Evolutionary conservation across 1,139 yeast genomes (phyloP), one percentile per base, ranked within the genome.

Genomic region (Saccharomyces hybrid): DNA sequence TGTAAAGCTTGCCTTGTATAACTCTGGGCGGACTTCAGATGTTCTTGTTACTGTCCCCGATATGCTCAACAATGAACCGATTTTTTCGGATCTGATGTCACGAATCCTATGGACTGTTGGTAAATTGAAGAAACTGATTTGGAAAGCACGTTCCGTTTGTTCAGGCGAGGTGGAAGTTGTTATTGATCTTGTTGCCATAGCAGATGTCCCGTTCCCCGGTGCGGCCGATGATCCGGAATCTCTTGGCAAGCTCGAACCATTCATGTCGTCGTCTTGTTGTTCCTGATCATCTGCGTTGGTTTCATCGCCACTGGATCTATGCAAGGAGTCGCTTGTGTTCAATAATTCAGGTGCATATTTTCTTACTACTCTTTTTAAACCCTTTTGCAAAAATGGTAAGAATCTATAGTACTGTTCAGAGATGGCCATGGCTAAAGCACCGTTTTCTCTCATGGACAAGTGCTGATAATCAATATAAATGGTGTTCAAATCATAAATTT

Each of bases 11-110:
- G 91, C 99, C 58, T 79, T 82, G 74, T 79, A 89, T 57, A 93
- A 78, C 70, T 95, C 99, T 0, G 99, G 99, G 57, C 99, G 82
- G 14, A 95, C 98, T 73, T 95, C 99, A 31, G 96, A 87, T 1
- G 99, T 90, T 70, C 99, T 80, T 0, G 99, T 93, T 2, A 95
- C 97, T 0, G 99, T 95, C 51, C 99, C 99, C 42, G 95, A 84
- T 41, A 93, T 87, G 11, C 95, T 78, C 76, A 89, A 79, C 58
- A 93, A 77, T 7, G 88, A 78, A 16, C 99, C 99, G 57, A 93
- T 87, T 62, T 86, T 86, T 63, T 88, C 95, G 1, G 97, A 88
- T 64, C 95, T 80, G 55, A 93, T 79, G 65, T 93, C 99, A 66
- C 99, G 82, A 62, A 93, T 87, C 69, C 97, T 80, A 67, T 88